Percentiles rank a stretch among this genome's conserved stretches.
These are phyloP conservation scores for Ophiosphaerella herpotricha DNA, from an alignment of 2,329 filamentous ascomycete genomes.

Conservation along the genomic window DNA sequence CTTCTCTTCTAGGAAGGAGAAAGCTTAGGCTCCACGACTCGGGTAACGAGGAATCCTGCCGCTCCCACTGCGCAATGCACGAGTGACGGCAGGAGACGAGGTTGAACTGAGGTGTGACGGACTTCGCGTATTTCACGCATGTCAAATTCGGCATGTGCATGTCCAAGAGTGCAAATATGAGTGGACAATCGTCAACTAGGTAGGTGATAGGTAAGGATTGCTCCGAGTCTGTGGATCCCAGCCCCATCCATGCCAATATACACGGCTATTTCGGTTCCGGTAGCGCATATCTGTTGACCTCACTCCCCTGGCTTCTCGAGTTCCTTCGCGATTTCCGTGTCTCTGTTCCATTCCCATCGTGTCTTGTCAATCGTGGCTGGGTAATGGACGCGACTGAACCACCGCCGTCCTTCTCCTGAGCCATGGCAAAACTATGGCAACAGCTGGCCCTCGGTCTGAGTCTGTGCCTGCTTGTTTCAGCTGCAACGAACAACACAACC, in stretches of 20 bases:
- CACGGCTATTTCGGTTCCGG: neutral
- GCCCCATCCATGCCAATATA: neutral
- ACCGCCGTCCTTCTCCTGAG: neutral
- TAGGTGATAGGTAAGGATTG: too few species aligned
- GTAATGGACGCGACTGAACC: neutral
- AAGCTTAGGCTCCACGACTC: constrained; percentile 1
- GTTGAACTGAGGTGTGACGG: neutral
- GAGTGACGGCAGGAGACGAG: neutral
- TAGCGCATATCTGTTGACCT: neutral
- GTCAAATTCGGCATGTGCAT: too few species aligned
- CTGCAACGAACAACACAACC: constrained; percentile 11
- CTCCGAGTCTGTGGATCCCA: neutral
- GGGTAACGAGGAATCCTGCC: constrained; percentile 5
- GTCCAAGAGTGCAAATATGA: neutral
- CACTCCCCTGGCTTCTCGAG: neutral
- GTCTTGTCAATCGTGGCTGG: too few species aligned
- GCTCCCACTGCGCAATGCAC: neutral
- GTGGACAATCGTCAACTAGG: neutral
- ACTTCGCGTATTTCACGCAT: too few species aligned
- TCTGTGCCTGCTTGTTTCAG: neutral
- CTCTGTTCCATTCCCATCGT: neutral
- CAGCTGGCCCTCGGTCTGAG: neutral
- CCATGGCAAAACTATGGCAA: constrained; percentile 8
- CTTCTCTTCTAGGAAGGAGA: constrained; percentile 2
- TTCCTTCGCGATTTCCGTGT: neutral